Conservation (phyloP, 2,329 filamentous ascomycete species). For the Zalaria sp. region DNA sequence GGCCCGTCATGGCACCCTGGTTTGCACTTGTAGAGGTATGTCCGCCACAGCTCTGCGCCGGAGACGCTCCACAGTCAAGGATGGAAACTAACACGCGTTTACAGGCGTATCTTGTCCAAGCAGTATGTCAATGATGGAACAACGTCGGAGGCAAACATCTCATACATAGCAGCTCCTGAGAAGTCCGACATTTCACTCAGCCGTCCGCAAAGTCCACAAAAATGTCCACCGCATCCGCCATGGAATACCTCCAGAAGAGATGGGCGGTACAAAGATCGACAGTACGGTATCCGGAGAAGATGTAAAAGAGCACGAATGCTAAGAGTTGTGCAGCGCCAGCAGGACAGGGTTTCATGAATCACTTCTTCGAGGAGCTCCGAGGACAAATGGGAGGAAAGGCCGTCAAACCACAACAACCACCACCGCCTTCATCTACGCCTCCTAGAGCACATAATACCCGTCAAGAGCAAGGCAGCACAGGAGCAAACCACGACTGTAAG, state of each 20-base stretch:
- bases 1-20: slow-evolving; percentile 2
- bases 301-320: background rate
- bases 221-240: slow-evolving; percentile 29
- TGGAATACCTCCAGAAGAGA: slow-evolving; percentile 34
- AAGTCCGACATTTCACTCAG: slow-evolving; percentile 40
- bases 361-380: slow-evolving; percentile 41
- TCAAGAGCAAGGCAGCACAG: background rate
- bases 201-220: slow-evolving; percentile 35
- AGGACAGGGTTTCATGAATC: slow-evolving; percentile 27
- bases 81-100: background rate
- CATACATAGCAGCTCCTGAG: slow-evolving; percentile 31
- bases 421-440: background rate
- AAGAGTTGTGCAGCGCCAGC: slow-evolving; percentile 7
- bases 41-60: background rate
- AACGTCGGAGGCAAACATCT: slow-evolving; percentile 11
- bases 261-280: slow-evolving; percentile 35
- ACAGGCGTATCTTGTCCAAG: slow-evolving; percentile 5
- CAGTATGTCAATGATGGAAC: slow-evolving; percentile 2
- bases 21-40: slow-evolving; percentile 4
- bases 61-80: slow-evolving; percentile 1
- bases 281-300: slow-evolving; percentile 7
- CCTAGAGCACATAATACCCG: background rate
- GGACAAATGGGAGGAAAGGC: slow-evolving; percentile 17
- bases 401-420: background rate
- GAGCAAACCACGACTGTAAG: background rate